Conservation (phyloP, 257 asterid genomes). For the Mentha longifolia region DNA sequence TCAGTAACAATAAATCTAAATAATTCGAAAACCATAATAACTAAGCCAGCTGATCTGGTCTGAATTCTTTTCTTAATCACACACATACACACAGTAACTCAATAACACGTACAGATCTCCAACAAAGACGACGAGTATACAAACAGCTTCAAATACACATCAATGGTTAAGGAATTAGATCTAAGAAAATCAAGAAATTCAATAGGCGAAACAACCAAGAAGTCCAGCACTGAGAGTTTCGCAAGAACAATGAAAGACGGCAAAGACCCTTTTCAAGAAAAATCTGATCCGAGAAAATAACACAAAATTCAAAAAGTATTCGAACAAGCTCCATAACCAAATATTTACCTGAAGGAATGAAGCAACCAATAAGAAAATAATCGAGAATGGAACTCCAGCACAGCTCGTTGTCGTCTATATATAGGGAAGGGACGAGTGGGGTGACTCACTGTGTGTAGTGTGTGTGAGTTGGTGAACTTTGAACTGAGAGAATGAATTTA, state of each 20-base stretch:
- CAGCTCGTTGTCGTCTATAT: slow-evolving; percentile 18
- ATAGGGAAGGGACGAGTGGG: slow-evolving; percentile 14
- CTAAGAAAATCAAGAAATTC: slow-evolving; percentile 12
- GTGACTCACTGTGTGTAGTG: slow-evolving; percentile 15
- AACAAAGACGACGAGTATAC: not conserved
- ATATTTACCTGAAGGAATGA: slow-evolving; percentile 29
- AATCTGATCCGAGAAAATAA: slow-evolving; percentile 23
- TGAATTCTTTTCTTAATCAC: not conserved
- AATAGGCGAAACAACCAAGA: slow-evolving; percentile 13
- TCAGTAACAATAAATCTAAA: not conserved
- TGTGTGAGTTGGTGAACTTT: slow-evolving; percentile 24
- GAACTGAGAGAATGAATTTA: slow-evolving; percentile 11
- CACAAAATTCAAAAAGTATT: slow-evolving; percentile 19
- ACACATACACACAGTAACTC: not conserved
- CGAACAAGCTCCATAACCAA: slow-evolving; percentile 15
- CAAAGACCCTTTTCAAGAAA: not conserved
- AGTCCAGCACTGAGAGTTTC: slow-evolving; percentile 11
- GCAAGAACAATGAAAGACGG: slow-evolving; percentile 17
- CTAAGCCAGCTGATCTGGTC: slow-evolving; percentile 14
- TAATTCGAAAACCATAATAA: not conserved
- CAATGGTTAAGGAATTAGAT: slow-evolving; percentile 32
- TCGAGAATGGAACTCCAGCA: slow-evolving; percentile 22
- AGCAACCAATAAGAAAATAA: not conserved
- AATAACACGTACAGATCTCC: slow-evolving; percentile 32
- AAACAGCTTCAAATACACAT: slow-evolving; percentile 21